Conservation (phyloP, 2,329 filamentous ascomycete genomes). For the Emydomyces testavorans region DNA sequence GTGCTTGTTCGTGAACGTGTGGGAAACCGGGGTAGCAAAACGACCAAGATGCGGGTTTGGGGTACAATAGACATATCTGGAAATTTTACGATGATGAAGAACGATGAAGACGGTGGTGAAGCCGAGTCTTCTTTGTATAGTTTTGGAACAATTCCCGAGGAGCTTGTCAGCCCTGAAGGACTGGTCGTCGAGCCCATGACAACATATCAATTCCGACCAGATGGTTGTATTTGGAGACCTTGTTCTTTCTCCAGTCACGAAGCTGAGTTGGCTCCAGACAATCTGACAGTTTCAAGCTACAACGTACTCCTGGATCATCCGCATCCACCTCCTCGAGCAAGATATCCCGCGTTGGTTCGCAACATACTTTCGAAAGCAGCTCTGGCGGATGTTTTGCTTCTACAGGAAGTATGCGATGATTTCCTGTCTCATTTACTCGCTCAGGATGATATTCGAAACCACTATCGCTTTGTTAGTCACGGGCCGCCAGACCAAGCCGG, state of each 20-base stretch:
- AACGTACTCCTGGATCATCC: conserved; percentile 35
- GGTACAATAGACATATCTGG: conserved; percentile 32
- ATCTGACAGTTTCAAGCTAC: conserved; percentile 32
- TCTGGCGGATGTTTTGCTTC: conserved; percentile 31
- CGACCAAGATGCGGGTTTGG: conserved; percentile 47
- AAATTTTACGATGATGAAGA: neutral
- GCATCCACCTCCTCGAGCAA: conserved; percentile 27
- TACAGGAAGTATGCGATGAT: conserved; percentile 55
- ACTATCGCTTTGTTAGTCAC: conserved; percentile 48
- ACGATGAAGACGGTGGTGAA: neutral
- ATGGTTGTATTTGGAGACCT: conserved; percentile 21
- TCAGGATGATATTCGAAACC: conserved; percentile 35
- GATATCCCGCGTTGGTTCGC: conserved; percentile 29
- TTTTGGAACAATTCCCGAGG: neutral
- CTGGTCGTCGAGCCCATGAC: conserved; percentile 4
- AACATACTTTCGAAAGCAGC: conserved; percentile 27
- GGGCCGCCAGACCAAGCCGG: conserved; percentile 44
- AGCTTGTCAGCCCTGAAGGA: neutral
- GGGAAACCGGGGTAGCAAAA: conserved; percentile 18
- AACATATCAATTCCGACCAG: conserved; percentile 25
- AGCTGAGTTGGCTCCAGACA: conserved; percentile 9
- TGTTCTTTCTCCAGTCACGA: neutral
- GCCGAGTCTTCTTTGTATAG: neutral
- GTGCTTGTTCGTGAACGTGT: conserved; percentile 43
- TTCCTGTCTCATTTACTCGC: conserved; percentile 48